Conservation (phyloP, 208 protist species). For the Wallacemonas sp. region DNA sequence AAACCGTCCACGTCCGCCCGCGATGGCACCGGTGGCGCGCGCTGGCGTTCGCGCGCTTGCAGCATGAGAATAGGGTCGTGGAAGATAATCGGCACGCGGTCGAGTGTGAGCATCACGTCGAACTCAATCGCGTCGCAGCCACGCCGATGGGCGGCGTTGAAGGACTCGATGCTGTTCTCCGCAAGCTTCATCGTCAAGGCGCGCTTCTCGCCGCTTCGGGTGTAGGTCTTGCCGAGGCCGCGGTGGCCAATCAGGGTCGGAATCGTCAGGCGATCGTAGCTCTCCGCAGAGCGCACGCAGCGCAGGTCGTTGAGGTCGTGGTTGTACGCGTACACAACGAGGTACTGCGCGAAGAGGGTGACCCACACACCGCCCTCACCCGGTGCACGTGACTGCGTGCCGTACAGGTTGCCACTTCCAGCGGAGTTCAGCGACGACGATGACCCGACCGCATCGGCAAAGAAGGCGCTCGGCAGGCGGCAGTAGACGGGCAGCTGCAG, state of each 20-base stretch:
- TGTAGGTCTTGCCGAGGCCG: constrained; percentile 82
- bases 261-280: constrained; percentile 46
- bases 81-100: constrained; percentile 76
- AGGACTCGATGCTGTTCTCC: constrained; percentile 75
- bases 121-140: constrained; percentile 82
- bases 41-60: constrained; percentile 43
- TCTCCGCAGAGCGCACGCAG: constrained; percentile 62
- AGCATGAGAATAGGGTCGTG: constrained; percentile 80
- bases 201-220: constrained; percentile 28
- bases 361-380: constrained; percentile 35
- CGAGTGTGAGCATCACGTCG: constrained; percentile 83
- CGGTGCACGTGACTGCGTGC: neutral
- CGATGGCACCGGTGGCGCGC: constrained; percentile 1
- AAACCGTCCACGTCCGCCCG: neutral
- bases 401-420: constrained; percentile 1
- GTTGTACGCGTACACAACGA: constrained; percentile 48
- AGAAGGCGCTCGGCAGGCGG: neutral
- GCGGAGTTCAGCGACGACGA: constrained; percentile 10
- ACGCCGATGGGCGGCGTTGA: constrained; percentile 73
- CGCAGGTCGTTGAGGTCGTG: constrained; percentile 42
- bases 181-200: constrained; percentile 52
- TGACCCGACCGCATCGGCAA: neutral
- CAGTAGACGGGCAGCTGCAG: constrained; percentile 36
- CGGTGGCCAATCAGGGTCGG: constrained; percentile 78
- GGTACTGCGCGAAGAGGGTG: constrained; percentile 72